A percentile compares a stretch with the other conserved stretches of the same genome.
Evolutionary conservation across 805 yeast species (phyloP).

Genomic region (Nakazawaea ishiwadae): DNA sequence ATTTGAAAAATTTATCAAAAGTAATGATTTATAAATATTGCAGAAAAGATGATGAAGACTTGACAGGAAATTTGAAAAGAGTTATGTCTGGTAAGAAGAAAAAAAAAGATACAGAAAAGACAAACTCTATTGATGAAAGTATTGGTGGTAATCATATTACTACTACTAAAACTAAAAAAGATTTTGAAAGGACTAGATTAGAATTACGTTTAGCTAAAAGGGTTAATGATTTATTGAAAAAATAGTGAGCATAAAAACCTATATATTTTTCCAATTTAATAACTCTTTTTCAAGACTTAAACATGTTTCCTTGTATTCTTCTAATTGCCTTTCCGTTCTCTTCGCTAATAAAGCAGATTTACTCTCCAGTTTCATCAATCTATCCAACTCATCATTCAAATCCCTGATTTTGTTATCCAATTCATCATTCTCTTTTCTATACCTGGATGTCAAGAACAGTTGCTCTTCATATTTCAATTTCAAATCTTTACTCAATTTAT

Average conservation of each 20-base stretch:
- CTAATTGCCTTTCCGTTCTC: constrained; percentile 52
- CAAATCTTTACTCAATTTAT: constrained; percentile 50
- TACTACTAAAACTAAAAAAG: constrained; percentile 17
- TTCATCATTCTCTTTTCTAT: constrained; percentile 55
- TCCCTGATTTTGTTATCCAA: constrained; percentile 46
- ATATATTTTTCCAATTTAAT: constrained; percentile 38
- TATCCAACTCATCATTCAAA: constrained; percentile 38
- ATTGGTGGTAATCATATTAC: constrained; percentile 10
- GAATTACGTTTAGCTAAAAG: constrained; percentile 46
- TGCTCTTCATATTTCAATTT: constrained; percentile 49
- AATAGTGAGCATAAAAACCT: constrained; percentile 7
- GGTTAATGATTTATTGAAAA: constrained; percentile 31
- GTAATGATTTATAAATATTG: constrained; percentile 10
- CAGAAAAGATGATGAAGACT: not conserved
- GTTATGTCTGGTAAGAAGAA: constrained; percentile 1
- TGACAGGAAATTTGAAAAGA: constrained; percentile 1
- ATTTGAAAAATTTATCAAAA: constrained; percentile 5
- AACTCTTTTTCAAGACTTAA: constrained; percentile 52
- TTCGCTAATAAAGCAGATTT: constrained; percentile 37
- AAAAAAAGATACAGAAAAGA: not conserved
- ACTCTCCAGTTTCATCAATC: constrained; percentile 39
- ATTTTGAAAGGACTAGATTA: constrained; percentile 43
- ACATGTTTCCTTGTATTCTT: constrained; percentile 48
- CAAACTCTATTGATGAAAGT: constrained; percentile 2
- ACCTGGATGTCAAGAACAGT: constrained; percentile 41